Evolutionary conservation across 169 alveolate species (phyloP), one percentile per base, ranked within the genome.

Genomic region (Cryptosporidium ubiquitum): DNA sequence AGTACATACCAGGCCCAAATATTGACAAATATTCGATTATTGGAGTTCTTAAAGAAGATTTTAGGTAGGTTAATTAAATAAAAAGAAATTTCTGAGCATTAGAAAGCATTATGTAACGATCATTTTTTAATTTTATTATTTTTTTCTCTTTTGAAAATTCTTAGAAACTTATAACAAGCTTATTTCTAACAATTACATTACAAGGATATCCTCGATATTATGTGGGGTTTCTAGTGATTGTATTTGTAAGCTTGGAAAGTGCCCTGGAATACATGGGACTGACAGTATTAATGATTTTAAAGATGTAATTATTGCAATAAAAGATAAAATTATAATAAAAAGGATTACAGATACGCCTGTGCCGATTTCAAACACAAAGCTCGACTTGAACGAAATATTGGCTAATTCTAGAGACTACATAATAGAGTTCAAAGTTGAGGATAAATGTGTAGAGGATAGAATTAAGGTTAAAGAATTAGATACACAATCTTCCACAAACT

Each of bases 141-240:
- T 47, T 70, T 14, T 7, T 14, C 23, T 70, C 1, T 0, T 69
- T 69, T 7, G 35, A 29, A 55, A n/a, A 20, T 33, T 4, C n/a
- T 47, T 55, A 73, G 85, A 5, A 7, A 44, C 26, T 55, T 79
- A 79, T 26, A 79, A 79, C 23, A 79, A 79, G 40, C 66, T 79
- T 39, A 18, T 60, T 79, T 29, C 66, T 5, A 23, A 42, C 29
- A 40, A 61, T 9, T 10, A 26, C 16, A 58, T 42, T 42, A n/a
- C 74, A 26, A 61, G 75, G 61, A 35, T 79, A 58, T 79, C 89
- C 20, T 61, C 89, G 23, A 26, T 79, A 58, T 47, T 79, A 10
- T 79, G 89, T 61, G 89, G 89, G 55, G 58, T 61, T 61, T 79
- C 89, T 18, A 44, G 33, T 79, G 75, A 79, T 5, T 79, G 89